Conservation (phyloP, 2,329 filamentous ascomycete genomes). For the Pseudodiploospora longispora region DNA sequence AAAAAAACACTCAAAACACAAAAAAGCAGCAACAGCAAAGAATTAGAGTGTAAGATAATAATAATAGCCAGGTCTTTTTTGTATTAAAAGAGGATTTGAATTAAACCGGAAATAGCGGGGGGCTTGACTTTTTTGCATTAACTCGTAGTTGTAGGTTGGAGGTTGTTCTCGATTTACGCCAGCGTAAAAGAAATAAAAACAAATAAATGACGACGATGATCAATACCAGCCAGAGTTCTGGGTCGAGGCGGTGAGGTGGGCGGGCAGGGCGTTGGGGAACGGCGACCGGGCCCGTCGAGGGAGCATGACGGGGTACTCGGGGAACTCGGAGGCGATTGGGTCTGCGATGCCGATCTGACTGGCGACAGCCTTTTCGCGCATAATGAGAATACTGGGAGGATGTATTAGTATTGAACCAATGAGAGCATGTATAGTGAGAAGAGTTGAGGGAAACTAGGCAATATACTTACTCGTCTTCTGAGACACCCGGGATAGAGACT, state of each 20-base stretch:
- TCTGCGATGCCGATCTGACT: slow-evolving; percentile 39
- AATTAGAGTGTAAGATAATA: background rate
- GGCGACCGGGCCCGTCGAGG: slow-evolving; percentile 6
- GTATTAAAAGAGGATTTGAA: too few species aligned
- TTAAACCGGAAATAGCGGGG: too few species aligned
- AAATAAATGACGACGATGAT: too few species aligned
- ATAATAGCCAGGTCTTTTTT: too few species aligned
- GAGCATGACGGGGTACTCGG: slow-evolving; percentile 12
- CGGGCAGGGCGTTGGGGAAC: slow-evolving; percentile 4
- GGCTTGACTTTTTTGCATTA: too few species aligned
- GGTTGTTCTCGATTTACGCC: too few species aligned
- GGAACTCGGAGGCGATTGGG: slow-evolving; percentile 16
- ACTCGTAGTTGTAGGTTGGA: too few species aligned
- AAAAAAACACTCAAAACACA: background rate
- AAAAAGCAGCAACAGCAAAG: background rate
- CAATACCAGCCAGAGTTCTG: background rate
- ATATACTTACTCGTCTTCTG: slow-evolving; percentile 48
- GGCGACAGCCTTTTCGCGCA: slow-evolving; percentile 45
- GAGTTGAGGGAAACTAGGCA: background rate
- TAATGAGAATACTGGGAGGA: slow-evolving; percentile 30
- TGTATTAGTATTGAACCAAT: background rate
- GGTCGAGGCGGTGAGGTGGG: background rate
- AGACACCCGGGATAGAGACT: slow-evolving; percentile 45
- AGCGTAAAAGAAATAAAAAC: too few species aligned
- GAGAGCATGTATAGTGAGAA: background rate